Percentiles rank a stretch among this genome's conserved stretches.
phyloP scores from a whole-genome alignment of 2,329 filamentous ascomycete species.

The Raffaelea albimanens region DNA sequence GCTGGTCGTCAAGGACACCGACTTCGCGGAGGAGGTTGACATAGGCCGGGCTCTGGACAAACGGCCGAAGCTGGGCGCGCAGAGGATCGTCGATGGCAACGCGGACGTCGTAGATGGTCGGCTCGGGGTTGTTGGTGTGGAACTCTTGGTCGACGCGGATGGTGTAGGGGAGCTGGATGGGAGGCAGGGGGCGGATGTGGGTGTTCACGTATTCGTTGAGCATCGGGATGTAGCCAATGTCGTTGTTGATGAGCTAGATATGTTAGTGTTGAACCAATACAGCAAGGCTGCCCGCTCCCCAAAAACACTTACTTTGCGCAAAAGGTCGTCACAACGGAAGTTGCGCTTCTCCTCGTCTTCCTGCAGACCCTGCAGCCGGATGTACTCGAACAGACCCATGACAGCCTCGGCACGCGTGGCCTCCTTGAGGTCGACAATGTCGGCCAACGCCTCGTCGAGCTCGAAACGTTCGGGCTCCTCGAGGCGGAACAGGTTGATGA shows the following conservation, averaged over 20 bases:
- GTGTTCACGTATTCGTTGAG: slow-evolving; percentile 70
- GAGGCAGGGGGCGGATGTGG: slow-evolving; percentile 71
- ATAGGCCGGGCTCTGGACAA: slow-evolving; percentile 62
- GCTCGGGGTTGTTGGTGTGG: slow-evolving; percentile 44
- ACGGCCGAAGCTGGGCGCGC: slow-evolving; percentile 52
- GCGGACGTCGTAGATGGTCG: slow-evolving; percentile 84
- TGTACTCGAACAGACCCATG: slow-evolving; percentile 92
- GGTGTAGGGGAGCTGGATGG: slow-evolving; percentile 79
- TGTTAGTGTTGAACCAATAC: background rate
- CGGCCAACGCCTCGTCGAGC: slow-evolving; percentile 68
- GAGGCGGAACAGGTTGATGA: slow-evolving; percentile 74
- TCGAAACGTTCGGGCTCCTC: slow-evolving; percentile 79
- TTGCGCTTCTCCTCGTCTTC: slow-evolving; percentile 92
- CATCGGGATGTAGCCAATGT: slow-evolving; percentile 76
- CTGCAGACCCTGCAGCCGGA: slow-evolving; percentile 73
- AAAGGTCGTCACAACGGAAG: slow-evolving; percentile 77
- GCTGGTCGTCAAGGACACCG: slow-evolving; percentile 68
- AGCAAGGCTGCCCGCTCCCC: too few relatives aligned
- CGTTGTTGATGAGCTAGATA: slow-evolving; percentile 60
- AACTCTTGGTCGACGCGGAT: slow-evolving; percentile 86
- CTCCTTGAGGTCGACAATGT: slow-evolving; percentile 77
- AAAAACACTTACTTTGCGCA: slow-evolving; percentile 63
- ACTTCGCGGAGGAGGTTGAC: slow-evolving; percentile 68
- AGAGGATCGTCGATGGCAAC: slow-evolving; percentile 79
- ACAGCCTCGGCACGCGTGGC: slow-evolving; percentile 82